These are phyloP conservation scores for Astrephomene gubernaculifera DNA, from an alignment of 139 green algal species.

Conservation along the genomic window DNA sequence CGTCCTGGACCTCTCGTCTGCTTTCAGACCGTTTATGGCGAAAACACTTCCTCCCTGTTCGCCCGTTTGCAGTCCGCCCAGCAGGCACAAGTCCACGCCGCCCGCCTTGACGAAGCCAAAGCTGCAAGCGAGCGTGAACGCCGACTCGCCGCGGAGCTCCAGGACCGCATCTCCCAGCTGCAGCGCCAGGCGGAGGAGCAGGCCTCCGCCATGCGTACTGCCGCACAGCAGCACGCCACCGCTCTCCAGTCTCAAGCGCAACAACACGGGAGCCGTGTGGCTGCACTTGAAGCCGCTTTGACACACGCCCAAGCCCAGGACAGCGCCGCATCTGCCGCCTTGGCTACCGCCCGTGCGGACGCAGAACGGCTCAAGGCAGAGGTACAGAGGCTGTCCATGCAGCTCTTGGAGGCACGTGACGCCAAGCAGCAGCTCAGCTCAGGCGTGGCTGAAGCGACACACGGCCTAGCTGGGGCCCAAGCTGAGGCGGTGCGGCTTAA, in stretches of 20 bases:
- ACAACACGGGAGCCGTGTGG: neutral
- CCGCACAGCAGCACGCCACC: neutral
- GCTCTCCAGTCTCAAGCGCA: neutral
- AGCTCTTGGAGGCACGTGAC: neutral
- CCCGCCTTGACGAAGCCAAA: neutral
- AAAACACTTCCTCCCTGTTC: too few relatives aligned
- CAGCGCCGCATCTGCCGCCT: neutral
- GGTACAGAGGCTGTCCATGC: neutral
- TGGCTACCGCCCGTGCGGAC: neutral
- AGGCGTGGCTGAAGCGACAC: neutral
- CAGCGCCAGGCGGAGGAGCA: neutral
- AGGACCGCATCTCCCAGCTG: neutral
- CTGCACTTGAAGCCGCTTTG: neutral
- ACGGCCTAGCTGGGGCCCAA: neutral
- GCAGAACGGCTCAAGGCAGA: neutral
- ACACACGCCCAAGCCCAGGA: neutral
- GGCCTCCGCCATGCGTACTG: neutral
- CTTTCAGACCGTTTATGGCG: too few relatives aligned
- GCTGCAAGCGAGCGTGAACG: neutral
- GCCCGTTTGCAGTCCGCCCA: neutral
- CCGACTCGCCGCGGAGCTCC: neutral
- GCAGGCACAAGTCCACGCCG: neutral
- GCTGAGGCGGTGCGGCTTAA: slow-evolving; percentile 8
- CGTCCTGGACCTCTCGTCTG: too few relatives aligned
- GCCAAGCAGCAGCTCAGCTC: neutral